These are phyloP conservation scores for Salicornia ramosissima DNA, from an alignment of 148 eudicot species.

Conservation along the genomic window DNA sequence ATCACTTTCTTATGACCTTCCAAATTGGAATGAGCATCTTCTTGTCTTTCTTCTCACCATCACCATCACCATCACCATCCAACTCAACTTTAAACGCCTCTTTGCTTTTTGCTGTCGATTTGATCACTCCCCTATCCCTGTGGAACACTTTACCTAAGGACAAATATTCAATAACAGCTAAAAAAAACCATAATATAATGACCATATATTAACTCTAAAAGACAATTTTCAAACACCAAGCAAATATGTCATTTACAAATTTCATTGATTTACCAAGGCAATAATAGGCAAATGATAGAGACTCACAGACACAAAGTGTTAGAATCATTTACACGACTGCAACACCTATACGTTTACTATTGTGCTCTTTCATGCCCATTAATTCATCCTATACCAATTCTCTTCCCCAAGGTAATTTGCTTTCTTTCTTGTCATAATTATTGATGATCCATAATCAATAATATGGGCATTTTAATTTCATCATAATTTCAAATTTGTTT, in stretches of 20 bases:
- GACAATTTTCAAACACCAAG: conserved; percentile 11
- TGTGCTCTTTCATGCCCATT: conserved; percentile 27
- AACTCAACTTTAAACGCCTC: too few species aligned
- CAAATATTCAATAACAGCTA: conserved; percentile 13
- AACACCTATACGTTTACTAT: conserved; percentile 21
- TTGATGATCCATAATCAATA: too few species aligned
- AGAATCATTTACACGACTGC: conserved; percentile 16
- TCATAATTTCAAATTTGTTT: too few species aligned
- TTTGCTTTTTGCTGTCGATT: too few species aligned
- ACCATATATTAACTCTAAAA: conserved; percentile 13
- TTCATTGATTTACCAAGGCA: conserved; percentile 8
- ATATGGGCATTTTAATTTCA: too few species aligned
- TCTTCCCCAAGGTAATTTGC: conserved; percentile 19
- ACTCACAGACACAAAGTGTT: conserved; percentile 27
- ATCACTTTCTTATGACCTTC: not conserved
- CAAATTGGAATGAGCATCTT: conserved; percentile 24
- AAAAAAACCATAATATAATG: not conserved
- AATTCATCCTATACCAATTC: conserved; percentile 6
- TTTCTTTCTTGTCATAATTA: not conserved
- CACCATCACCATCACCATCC: conserved; percentile 6
- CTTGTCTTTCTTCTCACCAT: not conserved
- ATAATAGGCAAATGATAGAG: too few species aligned
- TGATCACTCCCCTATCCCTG: too few species aligned
- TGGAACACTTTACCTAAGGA: conserved; percentile 1
- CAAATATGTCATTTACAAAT: not conserved